Base-by-base conservation (phyloP, 2,329 filamentous ascomycete genomes). In the Acrocalymma vagum region DNA sequence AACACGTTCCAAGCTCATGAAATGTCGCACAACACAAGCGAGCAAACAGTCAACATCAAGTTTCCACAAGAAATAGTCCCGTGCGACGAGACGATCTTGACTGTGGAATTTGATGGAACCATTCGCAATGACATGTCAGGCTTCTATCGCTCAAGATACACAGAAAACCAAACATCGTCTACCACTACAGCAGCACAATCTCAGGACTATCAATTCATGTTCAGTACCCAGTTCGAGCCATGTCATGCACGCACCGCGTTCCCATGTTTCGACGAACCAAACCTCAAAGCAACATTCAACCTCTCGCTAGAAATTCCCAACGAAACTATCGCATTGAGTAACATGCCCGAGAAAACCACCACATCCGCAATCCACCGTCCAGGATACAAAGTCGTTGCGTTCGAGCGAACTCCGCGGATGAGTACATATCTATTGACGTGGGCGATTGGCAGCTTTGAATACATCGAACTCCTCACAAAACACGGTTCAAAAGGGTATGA, bases 211-310 rank as follows among this genome's bases (percentile, higher is more conserved):
- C 74, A 83, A 63, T 82, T 69, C 81, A 85, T 75, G 80, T 82
- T 96, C 71, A 95, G 89, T 75, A 97, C 93, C 35, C 93, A 97
- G 69, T 97, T 97, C 64, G 93, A 97, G 77, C 86, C 91, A 30
- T 95, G 90, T 62, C 93, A 96, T 73, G 93, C 93, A 45, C 86
- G 93, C 51, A 81, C 90, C 53, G 92, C 93, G 7, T 96, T 97
- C 73, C 93, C 93, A 28, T 96, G 93, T 75, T 96, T 96, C 63
- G 93, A 97, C 65, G 93, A 97, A 75, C 93, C 93, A 27, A 95
- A 95, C 62, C 80, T 96, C 51, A 97, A 97, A 75, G 89, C 93
- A 11, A 92, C 90, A 3, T 96, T 95, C 64, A 90, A 96, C 70
- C 87, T 97, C 46, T 80, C 90, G 61, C 87, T 97, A 51, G 92